Base-by-base conservation (phyloP, 164 flowering plant species). In the Houttuynia cordata region DNA sequence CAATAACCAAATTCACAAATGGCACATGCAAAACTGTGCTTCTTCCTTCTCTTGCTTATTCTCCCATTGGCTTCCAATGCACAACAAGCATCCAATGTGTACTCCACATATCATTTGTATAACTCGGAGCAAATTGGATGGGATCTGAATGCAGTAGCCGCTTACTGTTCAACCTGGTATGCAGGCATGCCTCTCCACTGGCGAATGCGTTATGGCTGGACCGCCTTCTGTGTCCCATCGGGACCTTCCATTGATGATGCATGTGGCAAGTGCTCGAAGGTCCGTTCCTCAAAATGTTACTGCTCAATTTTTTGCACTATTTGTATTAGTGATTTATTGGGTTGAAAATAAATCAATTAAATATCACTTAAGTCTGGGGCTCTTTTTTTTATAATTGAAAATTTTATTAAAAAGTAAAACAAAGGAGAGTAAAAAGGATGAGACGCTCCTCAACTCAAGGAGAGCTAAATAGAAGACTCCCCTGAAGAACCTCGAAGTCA, bases 161-260 rank as follows among this genome's bases (percentile, higher is more conserved):
- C 73, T 24, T 80, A 53, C 64, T 80, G 84, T 40, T 50, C 84
- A 0, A 80, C 84, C 0, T 80, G 80, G 81, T 78, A 80, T 54
- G 84, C 74, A 25, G 45, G 64, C 59, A 74, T 74, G 71, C 74
- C 81, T 7, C 69, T 72, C 17, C 71, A 53, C 6, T 80, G 84
- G 82, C 70, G 84, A 24, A 30, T 34, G 5, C 67, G 57, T 64
- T 68, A 79, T 51, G 77, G 77, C 3, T 79, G 83, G 83, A 79
- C 79, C 0, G 81, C 81, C 53, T 79, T 79, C 61, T 79, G 83
- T 30, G 74, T 74, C 12, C 81, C 81, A 0, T 74, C 40, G 20
- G 77, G 78, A 10, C 78, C 78, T n/a, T 65, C 30, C 5, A 80
- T 75, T 42, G 80, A 69, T 53, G 78, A 63, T 50, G 50, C 77